These are phyloP conservation scores for Simplicillium sp. DNA, from an alignment of 2,329 filamentous ascomycete species.

Conservation along the genomic window DNA sequence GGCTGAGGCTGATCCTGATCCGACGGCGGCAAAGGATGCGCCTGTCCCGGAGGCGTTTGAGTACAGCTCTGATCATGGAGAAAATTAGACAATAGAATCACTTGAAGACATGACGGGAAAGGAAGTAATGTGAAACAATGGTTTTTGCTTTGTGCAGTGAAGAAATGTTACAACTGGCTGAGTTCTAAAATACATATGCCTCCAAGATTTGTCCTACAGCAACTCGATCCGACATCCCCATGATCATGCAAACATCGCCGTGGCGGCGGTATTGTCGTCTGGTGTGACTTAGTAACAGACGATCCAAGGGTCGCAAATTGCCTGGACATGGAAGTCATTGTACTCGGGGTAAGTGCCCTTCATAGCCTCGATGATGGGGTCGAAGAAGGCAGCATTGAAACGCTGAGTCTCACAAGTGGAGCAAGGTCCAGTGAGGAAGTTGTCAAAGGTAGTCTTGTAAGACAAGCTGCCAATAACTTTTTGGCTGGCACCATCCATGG, in stretches of 20 bases:
- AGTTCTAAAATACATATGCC: background rate
- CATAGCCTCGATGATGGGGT: constrained; percentile 25
- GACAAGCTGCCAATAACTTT: constrained; percentile 22
- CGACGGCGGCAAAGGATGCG: constrained; percentile 12
- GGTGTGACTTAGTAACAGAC: constrained; percentile 17
- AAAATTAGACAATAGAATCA: constrained; percentile 4
- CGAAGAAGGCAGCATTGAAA: constrained; percentile 26
- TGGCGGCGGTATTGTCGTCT: background rate
- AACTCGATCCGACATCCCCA: background rate
- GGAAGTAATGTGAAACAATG: background rate
- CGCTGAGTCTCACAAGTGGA: constrained; percentile 23
- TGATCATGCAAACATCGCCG: background rate
- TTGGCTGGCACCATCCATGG: constrained; percentile 20
- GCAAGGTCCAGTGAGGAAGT: constrained; percentile 25
- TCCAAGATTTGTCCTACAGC: background rate
- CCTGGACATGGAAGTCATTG: constrained; percentile 26
- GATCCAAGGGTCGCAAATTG: constrained; percentile 28
- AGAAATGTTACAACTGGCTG: background rate
- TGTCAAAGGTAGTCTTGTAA: constrained; percentile 27
- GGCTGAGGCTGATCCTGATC: constrained; percentile 14
- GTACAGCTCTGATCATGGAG: constrained; percentile 20
- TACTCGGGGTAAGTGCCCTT: constrained; percentile 28
- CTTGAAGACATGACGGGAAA: background rate
- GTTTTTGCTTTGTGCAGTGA: background rate
- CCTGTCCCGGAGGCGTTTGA: constrained; percentile 21